phyloP scores from a whole-genome alignment of 2,329 filamentous ascomycete genomes.

The Alternaria arborescens region DNA sequence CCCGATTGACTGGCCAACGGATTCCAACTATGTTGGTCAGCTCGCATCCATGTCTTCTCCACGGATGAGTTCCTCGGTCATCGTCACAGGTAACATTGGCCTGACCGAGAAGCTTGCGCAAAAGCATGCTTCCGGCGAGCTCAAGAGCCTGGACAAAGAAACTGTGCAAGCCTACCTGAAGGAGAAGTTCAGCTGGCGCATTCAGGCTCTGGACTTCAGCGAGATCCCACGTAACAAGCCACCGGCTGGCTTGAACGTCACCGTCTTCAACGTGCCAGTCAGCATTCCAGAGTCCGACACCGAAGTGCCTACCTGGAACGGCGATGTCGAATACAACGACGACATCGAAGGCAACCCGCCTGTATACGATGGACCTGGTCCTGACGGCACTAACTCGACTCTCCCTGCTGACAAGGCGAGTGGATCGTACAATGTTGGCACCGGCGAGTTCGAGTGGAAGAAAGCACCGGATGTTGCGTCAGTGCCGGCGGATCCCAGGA shows the following conservation, averaged over 20 bases:
- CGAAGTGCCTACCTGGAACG: constrained; percentile 39
- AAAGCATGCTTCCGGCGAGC: constrained; percentile 35
- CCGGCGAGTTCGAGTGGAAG: constrained; percentile 27
- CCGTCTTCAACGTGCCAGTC: constrained; percentile 36
- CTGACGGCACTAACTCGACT: constrained; percentile 26
- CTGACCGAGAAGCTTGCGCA: constrained; percentile 49
- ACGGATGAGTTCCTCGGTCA: constrained; percentile 47
- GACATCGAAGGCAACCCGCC: constrained; percentile 42
- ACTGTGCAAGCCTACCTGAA: constrained; percentile 38
- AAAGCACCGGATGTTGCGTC: constrained; percentile 18
- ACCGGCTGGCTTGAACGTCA: constrained; percentile 42
- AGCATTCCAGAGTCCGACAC: constrained; percentile 33
- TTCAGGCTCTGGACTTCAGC: constrained; percentile 40
- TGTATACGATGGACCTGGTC: constrained; percentile 27
- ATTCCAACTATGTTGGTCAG: constrained; percentile 54
- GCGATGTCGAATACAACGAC: constrained; percentile 31
- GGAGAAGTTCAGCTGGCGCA: constrained; percentile 43
- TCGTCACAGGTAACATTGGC: constrained; percentile 53
- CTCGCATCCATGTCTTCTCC: constrained; percentile 51
- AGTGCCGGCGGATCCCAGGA: background rate
- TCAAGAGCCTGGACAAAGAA: constrained; percentile 33
- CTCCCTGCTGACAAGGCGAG: constrained; percentile 15
- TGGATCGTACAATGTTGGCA: constrained; percentile 20
- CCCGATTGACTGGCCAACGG: constrained; percentile 46
- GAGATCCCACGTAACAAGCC: constrained; percentile 41